phyloP scores from a whole-genome alignment of 2,329 filamentous ascomycete genomes.

The Nemania sp. region DNA sequence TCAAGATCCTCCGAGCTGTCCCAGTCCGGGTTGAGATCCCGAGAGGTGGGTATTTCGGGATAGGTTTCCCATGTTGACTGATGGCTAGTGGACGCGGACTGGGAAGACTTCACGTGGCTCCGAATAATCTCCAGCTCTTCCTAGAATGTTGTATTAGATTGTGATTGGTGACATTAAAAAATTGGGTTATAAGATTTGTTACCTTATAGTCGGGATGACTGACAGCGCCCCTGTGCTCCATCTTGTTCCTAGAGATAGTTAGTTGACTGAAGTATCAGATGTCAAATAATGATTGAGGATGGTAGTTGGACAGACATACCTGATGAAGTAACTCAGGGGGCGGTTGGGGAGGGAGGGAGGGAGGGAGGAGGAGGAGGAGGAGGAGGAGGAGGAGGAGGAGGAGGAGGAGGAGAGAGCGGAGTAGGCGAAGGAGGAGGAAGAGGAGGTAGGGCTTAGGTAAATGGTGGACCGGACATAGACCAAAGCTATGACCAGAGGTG shows the following conservation, averaged over 20 bases:
- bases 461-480: background rate
- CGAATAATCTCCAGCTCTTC: conserved; percentile 20
- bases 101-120: conserved; percentile 1
- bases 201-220: background rate
- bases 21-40: conserved; percentile 54
- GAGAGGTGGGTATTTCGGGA: conserved; percentile 59
- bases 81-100: background rate
- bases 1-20: conserved; percentile 27
- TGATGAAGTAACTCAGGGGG: too few species aligned
- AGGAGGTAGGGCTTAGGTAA: too few species aligned
- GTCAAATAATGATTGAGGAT: too few species aligned
- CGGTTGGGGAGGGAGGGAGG: too few species aligned
- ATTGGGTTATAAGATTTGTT: background rate
- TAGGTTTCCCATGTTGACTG: conserved; percentile 32
- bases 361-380: too few species aligned
- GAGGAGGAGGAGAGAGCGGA: too few species aligned
- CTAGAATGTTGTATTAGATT: conserved; percentile 7
- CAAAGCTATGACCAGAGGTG: background rate
- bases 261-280: too few species aligned
- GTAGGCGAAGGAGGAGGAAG: too few species aligned
- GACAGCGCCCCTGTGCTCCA: background rate
- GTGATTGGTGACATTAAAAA: background rate
- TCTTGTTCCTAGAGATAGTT: conserved; percentile 3
- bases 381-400: too few species aligned
- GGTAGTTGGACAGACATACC: too few species aligned